These are phyloP conservation scores for Sporothrix schenckii DNA, from an alignment of 2,329 filamentous ascomycete species.

Conservation along the genomic window DNA sequence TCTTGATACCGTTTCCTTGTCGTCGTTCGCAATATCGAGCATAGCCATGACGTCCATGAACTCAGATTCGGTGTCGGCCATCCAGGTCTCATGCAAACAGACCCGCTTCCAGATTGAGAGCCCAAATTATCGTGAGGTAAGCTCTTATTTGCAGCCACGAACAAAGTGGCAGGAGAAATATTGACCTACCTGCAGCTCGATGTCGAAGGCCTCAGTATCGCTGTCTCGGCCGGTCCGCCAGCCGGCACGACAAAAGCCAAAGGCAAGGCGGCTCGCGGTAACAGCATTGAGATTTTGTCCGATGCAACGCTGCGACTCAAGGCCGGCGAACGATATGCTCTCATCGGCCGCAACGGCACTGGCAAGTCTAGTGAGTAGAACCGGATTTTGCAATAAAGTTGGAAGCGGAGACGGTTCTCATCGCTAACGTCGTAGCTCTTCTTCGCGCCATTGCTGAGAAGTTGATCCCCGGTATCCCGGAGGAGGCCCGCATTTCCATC, in stretches of 20 bases:
- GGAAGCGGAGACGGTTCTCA: background rate
- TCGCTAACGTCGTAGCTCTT: constrained; percentile 55
- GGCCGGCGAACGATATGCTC: constrained; percentile 72
- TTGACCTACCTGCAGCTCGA: constrained; percentile 57
- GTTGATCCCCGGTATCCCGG: constrained; percentile 74
- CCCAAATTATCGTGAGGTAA: constrained; percentile 60
- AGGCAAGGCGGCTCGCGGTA: constrained; percentile 51
- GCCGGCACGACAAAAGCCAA: constrained; percentile 48
- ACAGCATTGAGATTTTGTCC: constrained; percentile 67
- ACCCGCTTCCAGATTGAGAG: constrained; percentile 65
- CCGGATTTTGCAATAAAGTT: background rate
- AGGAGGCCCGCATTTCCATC: constrained; percentile 66
- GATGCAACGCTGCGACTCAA: constrained; percentile 73
- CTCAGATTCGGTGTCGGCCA: constrained; percentile 55
- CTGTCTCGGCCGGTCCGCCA: constrained; percentile 54
- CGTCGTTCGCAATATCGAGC: background rate
- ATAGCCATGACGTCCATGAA: constrained; percentile 43
- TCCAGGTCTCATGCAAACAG: constrained; percentile 67
- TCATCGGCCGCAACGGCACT: constrained; percentile 78
- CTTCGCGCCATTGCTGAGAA: constrained; percentile 76
- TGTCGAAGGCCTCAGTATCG: constrained; percentile 72
- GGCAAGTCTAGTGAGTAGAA: constrained; percentile 72
- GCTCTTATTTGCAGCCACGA: no score
- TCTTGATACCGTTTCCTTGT: background rate
- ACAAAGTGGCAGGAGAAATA: background rate